Base-by-base conservation (phyloP, 306 rosid species). In the Inga laurina region DNA sequence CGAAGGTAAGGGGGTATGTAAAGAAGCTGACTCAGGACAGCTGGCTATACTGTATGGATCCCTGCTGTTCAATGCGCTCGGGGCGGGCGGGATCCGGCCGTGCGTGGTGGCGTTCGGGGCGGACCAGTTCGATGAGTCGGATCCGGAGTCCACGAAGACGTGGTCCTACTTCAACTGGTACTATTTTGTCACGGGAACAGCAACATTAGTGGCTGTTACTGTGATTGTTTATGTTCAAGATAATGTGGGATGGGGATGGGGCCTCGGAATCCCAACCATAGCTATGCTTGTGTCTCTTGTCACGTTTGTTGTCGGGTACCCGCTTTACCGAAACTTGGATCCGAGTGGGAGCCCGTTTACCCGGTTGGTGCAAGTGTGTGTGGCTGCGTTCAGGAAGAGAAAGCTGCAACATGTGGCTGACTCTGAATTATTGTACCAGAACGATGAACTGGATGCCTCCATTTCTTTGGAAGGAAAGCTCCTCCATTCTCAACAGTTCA, bases 61-160 rank as follows among this genome's bases (percentile, higher is more conserved):
- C 48, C 88, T 96, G 1, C 71, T 94, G 0, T 82, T 96, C 0
- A 82, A 86, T 4, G 98, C 99, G 0, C 7, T 96, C 0, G 99
- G 98, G 76, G 86, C 99, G 6, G 99, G 99, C 1, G 99, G 99
- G 57, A 94, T 94, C 90, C 97, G 99, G 37, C 99, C 99, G 46
- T 97, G 99, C 14, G 93, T 92, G 3, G 97, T 97, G 21, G 93
- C 99, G 4, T 97, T 97, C 73, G 99, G 99, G 30, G 99, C 98
- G 0, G 99, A 96, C 75, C 99, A 96, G 65, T 94, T 96, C 2
- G 97, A 96, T 43, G 97, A 92, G 18, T 72, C 86, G 21, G 98
- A 96, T 81, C 89, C 94, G 0, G 90, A 91, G 12, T 91, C 79
- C 68, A 91, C 89, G 14, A 96, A 71, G 71, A 97, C 95, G 34